Base-by-base conservation (phyloP, 176 grass and related monocot species). In the Bonia amplexicaulis region DNA sequence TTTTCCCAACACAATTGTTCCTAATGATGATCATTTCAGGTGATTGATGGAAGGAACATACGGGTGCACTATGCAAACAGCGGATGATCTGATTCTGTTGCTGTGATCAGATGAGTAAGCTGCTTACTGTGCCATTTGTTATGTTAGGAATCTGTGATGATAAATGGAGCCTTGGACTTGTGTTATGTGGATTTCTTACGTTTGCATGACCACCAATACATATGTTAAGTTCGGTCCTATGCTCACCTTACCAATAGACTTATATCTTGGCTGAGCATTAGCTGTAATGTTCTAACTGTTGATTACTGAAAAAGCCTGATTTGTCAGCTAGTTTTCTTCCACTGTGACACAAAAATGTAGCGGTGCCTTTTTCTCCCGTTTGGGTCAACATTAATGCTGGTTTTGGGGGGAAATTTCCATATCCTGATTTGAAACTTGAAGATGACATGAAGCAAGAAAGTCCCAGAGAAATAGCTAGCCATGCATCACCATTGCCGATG, bases 11-110 rank as follows among this genome's bases (percentile, higher is more conserved):
- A 67, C 29, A 22, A 2, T 7, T 60, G 26, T 76, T 41, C 23
- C 27, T 40, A 23, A 41, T 61, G 16, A 2, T 44, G 17, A 66
- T 78, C 44, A 14, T 68, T 80, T 52, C 87, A 94, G 92, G 20
- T 61, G 45, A 74, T 94, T 46, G 92, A 92, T 90, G 87, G 88
- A 80, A 88, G 85, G 80, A 82, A 20, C 7, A 90, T 94, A 37
- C 41, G 90, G 48, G 85, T 90, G 35, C 47, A 86, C 0, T 88
- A 90, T 35, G 79, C 92, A 62, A 65, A 79, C 58, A 73, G 12
- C 7, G 71, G 23, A 40, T 90, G 51, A 83, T 87, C 47, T 78
- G 44, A 45, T 74, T 55, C 41, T 73, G 19, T 12, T 84, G 60
- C 20, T 16, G 4, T 15, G 11, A 45, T 67, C 53, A 49, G 11